A percentile compares a stretch with the other conserved stretches of the same genome.
Evolutionary conservation across 2,329 filamentous ascomycete species (phyloP).

Genomic region (Penicillium oxalicum): DNA sequence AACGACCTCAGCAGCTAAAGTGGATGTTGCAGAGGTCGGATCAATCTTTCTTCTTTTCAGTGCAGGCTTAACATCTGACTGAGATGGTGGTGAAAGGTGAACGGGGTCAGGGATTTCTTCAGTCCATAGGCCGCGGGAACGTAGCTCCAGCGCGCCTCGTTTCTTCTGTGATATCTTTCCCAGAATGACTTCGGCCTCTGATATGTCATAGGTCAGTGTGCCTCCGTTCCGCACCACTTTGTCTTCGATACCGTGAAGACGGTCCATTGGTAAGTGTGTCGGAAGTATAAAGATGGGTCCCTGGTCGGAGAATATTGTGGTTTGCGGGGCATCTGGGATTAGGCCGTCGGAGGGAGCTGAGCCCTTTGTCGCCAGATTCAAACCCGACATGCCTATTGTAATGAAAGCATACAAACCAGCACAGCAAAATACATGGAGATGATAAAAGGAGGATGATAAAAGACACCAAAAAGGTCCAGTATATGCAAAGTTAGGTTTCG

Average conservation of each 20-base stretch:
- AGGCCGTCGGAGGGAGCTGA: constrained; percentile 2
- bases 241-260: constrained; percentile 60
- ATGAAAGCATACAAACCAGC: no score
- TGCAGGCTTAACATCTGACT: constrained; percentile 10
- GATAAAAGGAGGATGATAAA: no score
- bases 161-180: constrained; percentile 65
- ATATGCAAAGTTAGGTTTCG: no score
- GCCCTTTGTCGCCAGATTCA: not conserved
- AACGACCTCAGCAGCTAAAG: constrained; percentile 14
- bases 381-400: no score
- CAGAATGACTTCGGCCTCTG: constrained; percentile 67
- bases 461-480: no score
- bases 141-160: constrained; percentile 71
- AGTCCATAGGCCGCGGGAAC: constrained; percentile 56
- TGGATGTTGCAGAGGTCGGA: not conserved
- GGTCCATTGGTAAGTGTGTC: constrained; percentile 59
- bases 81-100: not conserved
- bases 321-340: not conserved
- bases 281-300: constrained; percentile 69
- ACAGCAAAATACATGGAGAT: no score
- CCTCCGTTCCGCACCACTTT: constrained; percentile 51
- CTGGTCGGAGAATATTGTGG: constrained; percentile 30
- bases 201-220: constrained; percentile 63
- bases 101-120: constrained; percentile 26
- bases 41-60: constrained; percentile 24